Evolutionary conservation across 805 yeast species (phyloP).

Genomic region (Kluyveromyces wickerhamii): DNA sequence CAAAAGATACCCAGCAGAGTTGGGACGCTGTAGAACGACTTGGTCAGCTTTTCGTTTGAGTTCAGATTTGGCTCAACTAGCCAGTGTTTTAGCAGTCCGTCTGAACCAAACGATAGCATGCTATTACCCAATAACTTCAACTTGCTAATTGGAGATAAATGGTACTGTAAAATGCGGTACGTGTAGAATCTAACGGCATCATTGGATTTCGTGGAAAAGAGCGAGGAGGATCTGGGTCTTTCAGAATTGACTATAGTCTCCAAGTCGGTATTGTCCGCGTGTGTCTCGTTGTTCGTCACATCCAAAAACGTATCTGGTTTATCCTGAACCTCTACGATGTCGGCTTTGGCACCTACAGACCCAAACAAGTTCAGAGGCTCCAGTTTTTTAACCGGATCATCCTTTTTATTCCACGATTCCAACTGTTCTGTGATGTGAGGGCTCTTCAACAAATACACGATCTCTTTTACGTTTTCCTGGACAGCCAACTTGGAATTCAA

Average conservation of each 20-base stretch:
- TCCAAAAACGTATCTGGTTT: background rate
- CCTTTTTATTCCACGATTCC: slow-evolving; percentile 17
- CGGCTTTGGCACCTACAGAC: too few species aligned
- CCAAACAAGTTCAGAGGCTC: slow-evolving; percentile 19
- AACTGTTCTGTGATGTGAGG: slow-evolving; percentile 22
- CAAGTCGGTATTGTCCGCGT: background rate
- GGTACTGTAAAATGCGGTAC: slow-evolving; percentile 6
- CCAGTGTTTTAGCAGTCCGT: slow-evolving; percentile 11
- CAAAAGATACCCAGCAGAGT: slow-evolving; percentile 18
- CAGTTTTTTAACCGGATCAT: slow-evolving; percentile 18
- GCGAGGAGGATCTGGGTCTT: slow-evolving; percentile 9
- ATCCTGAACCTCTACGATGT: slow-evolving; percentile 1
- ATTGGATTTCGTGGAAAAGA: slow-evolving; percentile 7
- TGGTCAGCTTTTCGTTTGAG: slow-evolving; percentile 11
- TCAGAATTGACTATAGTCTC: slow-evolving; percentile 1
- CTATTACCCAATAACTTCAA: slow-evolving; percentile 6
- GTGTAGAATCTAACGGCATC: slow-evolving; percentile 2
- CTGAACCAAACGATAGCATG: slow-evolving; percentile 9
- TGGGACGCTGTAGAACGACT: slow-evolving; percentile 13
- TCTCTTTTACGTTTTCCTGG: slow-evolving; percentile 30
- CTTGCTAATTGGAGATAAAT: slow-evolving; percentile 7
- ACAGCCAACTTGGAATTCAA: slow-evolving; percentile 22
- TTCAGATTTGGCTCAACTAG: slow-evolving; percentile 11
- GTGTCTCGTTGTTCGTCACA: too few species aligned
- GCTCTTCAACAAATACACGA: slow-evolving; percentile 26